Base-by-base conservation (phyloP, 371 early-diverging fungal species). In the Mortierella sp. region DNA sequence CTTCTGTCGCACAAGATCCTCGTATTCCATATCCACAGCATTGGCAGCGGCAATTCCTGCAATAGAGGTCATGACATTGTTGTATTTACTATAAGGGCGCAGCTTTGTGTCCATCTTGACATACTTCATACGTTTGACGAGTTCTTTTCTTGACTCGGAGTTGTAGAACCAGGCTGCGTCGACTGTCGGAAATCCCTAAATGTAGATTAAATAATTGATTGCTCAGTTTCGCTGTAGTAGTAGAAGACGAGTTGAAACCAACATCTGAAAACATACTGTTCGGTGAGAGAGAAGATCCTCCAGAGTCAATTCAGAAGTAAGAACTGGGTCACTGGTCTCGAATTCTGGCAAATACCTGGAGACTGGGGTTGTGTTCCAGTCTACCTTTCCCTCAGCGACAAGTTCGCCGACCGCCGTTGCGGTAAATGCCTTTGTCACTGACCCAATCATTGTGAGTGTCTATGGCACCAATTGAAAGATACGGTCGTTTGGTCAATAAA, bases 401-500 rank as follows among this genome's bases (percentile, higher is more conserved):
- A 72, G 37, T 35, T 72, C 66, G 14, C 72, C 72, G n/a, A 72
- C 59, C 8, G 52, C 26, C 6, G 73, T 62, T 3, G 73, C 73
- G 12, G 73, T 72, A 18, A 72, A 39, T 10, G 66, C 39, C 54
- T 72, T 72, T 11, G 73, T 62, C 51, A 72, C 61, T 14, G 73
- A 72, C 20, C 37, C 73, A 22, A 72, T 65, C 5, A 49, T 64
- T 65, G 52, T 60, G 8, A 72, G 20, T n/a, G 72, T 71, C 65
- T 71, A 51, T 6, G 35, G 35, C 35, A 6, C 35, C 35, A 35
- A 35, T 35, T 35, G 35, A 8, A 35, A 35, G 35, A 6, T 0
- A 35, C 6, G 35, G 6, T 6, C 6, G 35, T 6, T 35, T 35
- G 6, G 35, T 3, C 35, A 35, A 3, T 35, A 35, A 35, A 35